These are phyloP conservation scores for Chlamydomonas reinhardtii DNA, from an alignment of 163 green algal genomes.

Conservation along the genomic window DNA sequence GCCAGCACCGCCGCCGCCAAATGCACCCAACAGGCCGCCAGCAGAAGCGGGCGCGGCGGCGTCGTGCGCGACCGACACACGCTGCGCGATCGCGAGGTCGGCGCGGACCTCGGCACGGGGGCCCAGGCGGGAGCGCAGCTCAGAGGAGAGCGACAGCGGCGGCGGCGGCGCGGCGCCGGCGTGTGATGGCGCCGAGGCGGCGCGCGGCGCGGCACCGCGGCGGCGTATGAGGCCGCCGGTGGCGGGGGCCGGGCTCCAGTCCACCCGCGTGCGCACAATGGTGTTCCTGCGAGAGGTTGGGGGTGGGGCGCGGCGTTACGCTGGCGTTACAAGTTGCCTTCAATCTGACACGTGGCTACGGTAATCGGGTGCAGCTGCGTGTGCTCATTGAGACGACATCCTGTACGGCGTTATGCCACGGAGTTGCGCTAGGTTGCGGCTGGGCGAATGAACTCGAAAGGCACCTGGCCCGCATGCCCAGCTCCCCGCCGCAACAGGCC, in stretches of 20 bases:
- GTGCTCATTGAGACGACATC: too few species aligned
- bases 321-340: too few species aligned
- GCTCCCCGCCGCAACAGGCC: too few species aligned
- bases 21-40: too few species aligned
- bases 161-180: not conserved
- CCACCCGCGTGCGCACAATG: constrained; percentile 15
- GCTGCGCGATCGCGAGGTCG: constrained; percentile 12
- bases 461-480: too few species aligned
- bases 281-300: constrained; percentile 42
- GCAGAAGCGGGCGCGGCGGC: too few species aligned
- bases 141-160: constrained; percentile 7
- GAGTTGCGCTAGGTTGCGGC: too few species aligned
- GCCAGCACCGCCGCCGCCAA: not conserved
- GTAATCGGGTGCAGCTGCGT: too few species aligned
- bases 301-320: too few species aligned
- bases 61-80: not conserved
- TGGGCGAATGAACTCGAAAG: too few species aligned
- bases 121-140: not conserved
- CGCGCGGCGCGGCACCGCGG: not conserved
- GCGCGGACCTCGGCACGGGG: not conserved
- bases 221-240: not conserved
- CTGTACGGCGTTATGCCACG: too few species aligned
- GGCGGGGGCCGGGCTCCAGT: constrained; percentile 4
- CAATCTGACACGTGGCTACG: too few species aligned
- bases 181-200: not conserved